Conservation (phyloP, 441 rosid genomes). For the Lepidium campestre region DNA sequence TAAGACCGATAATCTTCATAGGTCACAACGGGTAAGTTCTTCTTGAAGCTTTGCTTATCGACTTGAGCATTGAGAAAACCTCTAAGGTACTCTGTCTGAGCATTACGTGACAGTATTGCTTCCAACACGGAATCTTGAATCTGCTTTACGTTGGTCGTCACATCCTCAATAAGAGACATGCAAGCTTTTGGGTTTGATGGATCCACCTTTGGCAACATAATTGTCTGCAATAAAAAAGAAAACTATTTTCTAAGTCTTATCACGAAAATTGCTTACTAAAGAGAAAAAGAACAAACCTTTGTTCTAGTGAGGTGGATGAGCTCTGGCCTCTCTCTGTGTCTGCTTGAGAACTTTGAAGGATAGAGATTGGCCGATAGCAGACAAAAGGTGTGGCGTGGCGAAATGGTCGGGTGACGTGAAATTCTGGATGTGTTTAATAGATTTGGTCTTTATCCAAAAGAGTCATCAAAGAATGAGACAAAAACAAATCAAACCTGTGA, state of each 20-base stretch:
- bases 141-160: constrained; percentile 45
- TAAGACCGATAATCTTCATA: constrained; percentile 51
- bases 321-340: not conserved
- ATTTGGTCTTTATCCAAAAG: too few species aligned
- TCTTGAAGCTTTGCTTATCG: constrained; percentile 45
- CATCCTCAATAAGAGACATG: constrained; percentile 44
- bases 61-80: constrained; percentile 32
- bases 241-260: not conserved
- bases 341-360: not conserved
- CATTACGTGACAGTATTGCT: constrained; percentile 42
- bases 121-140: constrained; percentile 42
- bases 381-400: not conserved
- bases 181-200: constrained; percentile 37
- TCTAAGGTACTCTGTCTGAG: constrained; percentile 45
- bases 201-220: constrained; percentile 24
- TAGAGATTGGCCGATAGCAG: not conserved
- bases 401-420: not conserved
- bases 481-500: too few species aligned
- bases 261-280: not conserved
- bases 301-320: not conserved
- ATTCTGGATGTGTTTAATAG: too few species aligned
- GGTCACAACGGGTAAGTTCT: constrained; percentile 49
- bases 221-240: not conserved
- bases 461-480: too few species aligned
- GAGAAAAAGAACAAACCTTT: not conserved